phyloP scores from a whole-genome alignment of 2,329 filamentous ascomycete genomes.

The Colletotrichum viniferum region DNA sequence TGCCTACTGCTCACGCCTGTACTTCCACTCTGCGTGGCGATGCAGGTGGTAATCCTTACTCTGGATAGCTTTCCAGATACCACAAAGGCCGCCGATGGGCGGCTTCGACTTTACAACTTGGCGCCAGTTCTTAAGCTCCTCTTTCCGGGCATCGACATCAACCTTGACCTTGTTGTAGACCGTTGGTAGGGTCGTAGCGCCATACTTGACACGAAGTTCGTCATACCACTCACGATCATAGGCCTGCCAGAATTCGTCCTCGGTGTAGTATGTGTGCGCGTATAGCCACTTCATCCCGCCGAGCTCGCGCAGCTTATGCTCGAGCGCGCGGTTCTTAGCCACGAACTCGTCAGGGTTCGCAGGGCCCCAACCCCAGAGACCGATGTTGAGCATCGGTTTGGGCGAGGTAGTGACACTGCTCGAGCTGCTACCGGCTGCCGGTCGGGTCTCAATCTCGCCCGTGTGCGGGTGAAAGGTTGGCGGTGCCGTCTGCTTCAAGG shows the following conservation, averaged over 20 bases:
- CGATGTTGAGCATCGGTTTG: conserved; percentile 62
- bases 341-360: conserved; percentile 63
- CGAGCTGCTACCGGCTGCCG: neutral
- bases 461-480: conserved; percentile 63
- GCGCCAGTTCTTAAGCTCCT: conserved; percentile 40
- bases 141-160: conserved; percentile 48
- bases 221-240: conserved; percentile 68
- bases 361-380: conserved; percentile 82
- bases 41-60: conserved; percentile 62
- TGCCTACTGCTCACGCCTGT: conserved; percentile 36
- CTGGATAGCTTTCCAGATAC: conserved; percentile 62
- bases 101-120: conserved; percentile 51
- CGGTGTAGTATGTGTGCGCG: conserved; percentile 83
- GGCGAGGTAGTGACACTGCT: conserved; percentile 1
- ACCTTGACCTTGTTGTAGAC: conserved; percentile 75
- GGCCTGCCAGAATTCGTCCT: conserved; percentile 70
- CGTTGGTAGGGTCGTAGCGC: conserved; percentile 64
- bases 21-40: conserved; percentile 58
- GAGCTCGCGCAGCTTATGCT: conserved; percentile 70
- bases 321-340: conserved; percentile 71
- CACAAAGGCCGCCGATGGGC: conserved; percentile 64
- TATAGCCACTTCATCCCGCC: conserved; percentile 88
- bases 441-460: conserved; percentile 33
- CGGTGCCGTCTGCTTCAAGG: conserved; percentile 50
- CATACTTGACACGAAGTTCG: conserved; percentile 64